Conservation (phyloP, 495 filamentous ascomycete species). For the Penicillium roqueforti region DNA sequence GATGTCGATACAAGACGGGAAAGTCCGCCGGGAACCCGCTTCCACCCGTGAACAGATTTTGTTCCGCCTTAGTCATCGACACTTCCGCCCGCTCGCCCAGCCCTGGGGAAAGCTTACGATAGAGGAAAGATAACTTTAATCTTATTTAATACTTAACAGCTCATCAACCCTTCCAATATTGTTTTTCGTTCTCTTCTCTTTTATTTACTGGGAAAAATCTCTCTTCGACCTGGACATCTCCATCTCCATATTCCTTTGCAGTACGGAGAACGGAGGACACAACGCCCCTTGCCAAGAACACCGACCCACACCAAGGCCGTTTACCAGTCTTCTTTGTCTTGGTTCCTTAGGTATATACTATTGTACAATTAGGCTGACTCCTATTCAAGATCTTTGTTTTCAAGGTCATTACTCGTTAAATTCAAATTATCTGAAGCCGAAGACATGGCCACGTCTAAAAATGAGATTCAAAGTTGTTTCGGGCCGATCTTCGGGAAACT, state of each 20-base stretch:
- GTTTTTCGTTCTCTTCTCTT: background rate
- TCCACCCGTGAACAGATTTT: too few relatives aligned
- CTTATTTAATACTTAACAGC: too few relatives aligned
- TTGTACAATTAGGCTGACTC: background rate
- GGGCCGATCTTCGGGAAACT: slow-evolving; percentile 6
- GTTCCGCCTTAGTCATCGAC: background rate
- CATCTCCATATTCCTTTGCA: background rate
- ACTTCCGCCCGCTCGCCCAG: too few relatives aligned
- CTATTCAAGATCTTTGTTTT: background rate
- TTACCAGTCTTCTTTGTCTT: background rate
- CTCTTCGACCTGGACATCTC: background rate
- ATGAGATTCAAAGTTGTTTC: background rate
- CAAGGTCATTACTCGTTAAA: background rate
- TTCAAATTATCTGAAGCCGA: background rate
- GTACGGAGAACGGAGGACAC: too few relatives aligned
- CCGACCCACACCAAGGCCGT: background rate
- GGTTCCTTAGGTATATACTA: background rate
- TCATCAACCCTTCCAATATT: background rate
- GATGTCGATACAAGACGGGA: background rate
- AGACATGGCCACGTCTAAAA: background rate
- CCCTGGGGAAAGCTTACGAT: too few relatives aligned
- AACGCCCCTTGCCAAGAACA: background rate
- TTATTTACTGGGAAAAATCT: background rate
- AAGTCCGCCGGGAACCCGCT: background rate
- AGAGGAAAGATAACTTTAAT: background rate